These are phyloP conservation scores for Curvularia lunata DNA, from an alignment of 2,329 filamentous ascomycete genomes.

Conservation along the genomic window DNA sequence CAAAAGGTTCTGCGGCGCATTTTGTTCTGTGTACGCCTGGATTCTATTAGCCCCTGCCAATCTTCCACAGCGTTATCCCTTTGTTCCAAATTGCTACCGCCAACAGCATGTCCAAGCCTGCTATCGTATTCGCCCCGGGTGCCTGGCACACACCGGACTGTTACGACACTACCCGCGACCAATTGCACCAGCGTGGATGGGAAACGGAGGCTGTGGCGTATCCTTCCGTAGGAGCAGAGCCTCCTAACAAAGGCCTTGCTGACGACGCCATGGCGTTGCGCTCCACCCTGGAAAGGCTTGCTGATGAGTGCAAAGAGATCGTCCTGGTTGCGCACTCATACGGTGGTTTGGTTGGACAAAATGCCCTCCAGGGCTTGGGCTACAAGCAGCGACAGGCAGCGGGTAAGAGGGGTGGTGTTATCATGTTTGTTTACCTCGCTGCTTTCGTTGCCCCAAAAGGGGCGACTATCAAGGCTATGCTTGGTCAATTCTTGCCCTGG, in stretches of 20 bases:
- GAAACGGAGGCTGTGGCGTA: conserved; percentile 8
- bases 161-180: conserved; percentile 2
- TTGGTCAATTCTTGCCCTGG: conserved; percentile 7
- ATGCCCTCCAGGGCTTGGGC: conserved; percentile 1
- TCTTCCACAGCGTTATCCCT: neutral
- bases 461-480: conserved; percentile 1
- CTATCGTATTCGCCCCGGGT: conserved; percentile 4
- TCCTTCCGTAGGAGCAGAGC: conserved; percentile 10
- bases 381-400: conserved; percentile 1
- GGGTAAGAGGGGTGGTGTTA: conserved; percentile 7
- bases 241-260: conserved; percentile 8
- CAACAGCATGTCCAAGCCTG: conserved; percentile 4
- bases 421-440: conserved; percentile 7
- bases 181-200: conserved; percentile 10
- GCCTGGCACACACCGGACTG: conserved; percentile 7
- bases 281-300: conserved; percentile 2
- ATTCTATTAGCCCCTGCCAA: neutral
- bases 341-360: conserved; percentile 8
- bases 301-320: conserved; percentile 8
- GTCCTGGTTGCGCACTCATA: conserved; percentile 8
- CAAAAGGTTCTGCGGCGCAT: neutral
- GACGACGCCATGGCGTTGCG: conserved; percentile 5
- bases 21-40: neutral
- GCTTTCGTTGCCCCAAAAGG: conserved; percentile 10
- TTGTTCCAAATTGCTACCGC: neutral